phyloP scores from a whole-genome alignment of 768 basidiomycete species.

The Pulveroboletus sp. region DNA sequence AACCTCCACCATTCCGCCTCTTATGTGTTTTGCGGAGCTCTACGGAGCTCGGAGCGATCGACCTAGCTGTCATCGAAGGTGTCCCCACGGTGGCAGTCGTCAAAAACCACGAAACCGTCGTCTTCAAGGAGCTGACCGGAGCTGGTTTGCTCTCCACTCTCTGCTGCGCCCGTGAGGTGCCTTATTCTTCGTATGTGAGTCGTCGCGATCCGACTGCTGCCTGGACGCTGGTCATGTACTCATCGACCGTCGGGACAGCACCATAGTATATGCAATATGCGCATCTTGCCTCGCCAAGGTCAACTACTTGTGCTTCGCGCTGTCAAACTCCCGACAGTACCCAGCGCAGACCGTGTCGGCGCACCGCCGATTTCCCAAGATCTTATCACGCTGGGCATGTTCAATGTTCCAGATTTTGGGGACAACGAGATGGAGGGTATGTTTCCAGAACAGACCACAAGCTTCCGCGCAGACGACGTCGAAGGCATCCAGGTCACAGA shows the following conservation, averaged over 20 bases:
- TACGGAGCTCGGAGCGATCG: constrained; percentile 34
- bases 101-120: constrained; percentile 38
- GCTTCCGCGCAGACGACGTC: constrained; percentile 30
- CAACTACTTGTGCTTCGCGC: constrained; percentile 50
- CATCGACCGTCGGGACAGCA: constrained; percentile 28
- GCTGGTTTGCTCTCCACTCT: constrained; percentile 36
- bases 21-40: constrained; percentile 36
- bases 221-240: background rate
- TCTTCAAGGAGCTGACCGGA: constrained; percentile 38
- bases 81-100: constrained; percentile 40
- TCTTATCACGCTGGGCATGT: constrained; percentile 29
- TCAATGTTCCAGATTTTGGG: constrained; percentile 28
- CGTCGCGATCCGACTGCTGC: no score
- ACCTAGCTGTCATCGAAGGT: constrained; percentile 41
- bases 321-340: constrained; percentile 20
- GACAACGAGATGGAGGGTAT: constrained; percentile 25
- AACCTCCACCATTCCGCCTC: constrained; percentile 39
- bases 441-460: constrained; percentile 25
- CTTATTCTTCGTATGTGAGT: constrained; percentile 27
- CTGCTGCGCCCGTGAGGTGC: constrained; percentile 33
- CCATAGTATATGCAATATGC: constrained; percentile 48
- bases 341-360: constrained; percentile 1
- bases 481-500: constrained; percentile 34
- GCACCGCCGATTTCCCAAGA: constrained; percentile 22
- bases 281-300: constrained; percentile 47